Percentiles rank a stretch among this genome's conserved stretches.
phyloP scores from a whole-genome alignment of 1,139 yeast species.

The Yamadazyma oceani region DNA sequence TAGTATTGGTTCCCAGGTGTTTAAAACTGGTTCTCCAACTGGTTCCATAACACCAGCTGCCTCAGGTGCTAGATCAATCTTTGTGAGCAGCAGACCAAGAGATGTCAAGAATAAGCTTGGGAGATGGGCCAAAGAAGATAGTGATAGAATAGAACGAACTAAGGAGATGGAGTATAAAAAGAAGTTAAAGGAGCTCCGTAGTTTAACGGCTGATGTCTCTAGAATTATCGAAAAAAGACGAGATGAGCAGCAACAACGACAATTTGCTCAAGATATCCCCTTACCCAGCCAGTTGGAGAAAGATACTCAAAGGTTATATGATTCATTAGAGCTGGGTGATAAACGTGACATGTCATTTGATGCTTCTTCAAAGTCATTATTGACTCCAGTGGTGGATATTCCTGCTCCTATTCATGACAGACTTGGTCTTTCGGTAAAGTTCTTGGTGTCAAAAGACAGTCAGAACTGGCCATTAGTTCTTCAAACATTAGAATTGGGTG shows the following conservation, averaged over 20 bases:
- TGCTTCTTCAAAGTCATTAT: constrained; percentile 13
- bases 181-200: constrained; percentile 20
- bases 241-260: constrained; percentile 15
- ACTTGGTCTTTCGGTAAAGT: constrained; percentile 49
- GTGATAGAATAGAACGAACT: constrained; percentile 16
- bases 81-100: constrained; percentile 12
- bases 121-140: constrained; percentile 21
- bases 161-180: constrained; percentile 23
- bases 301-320: constrained; percentile 19
- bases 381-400: constrained; percentile 25
- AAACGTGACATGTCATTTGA: constrained; percentile 5
- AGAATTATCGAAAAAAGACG: constrained; percentile 20
- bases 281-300: constrained; percentile 22
- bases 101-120: constrained; percentile 10
- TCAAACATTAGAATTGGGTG: constrained; percentile 37
- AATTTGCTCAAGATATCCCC: constrained; percentile 16
- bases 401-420: constrained; percentile 45
- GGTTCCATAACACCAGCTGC: neutral
- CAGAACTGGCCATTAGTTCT: constrained; percentile 61
- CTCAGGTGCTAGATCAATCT: constrained; percentile 5
- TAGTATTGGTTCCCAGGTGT: too few species aligned
- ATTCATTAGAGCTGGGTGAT: constrained; percentile 10
- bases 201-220: constrained; percentile 25
- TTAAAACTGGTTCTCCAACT: too few species aligned
- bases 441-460: constrained; percentile 42